Conservation (phyloP, 2,329 filamentous ascomycete species). For the Aspergillus fumigatiaffinis region DNA sequence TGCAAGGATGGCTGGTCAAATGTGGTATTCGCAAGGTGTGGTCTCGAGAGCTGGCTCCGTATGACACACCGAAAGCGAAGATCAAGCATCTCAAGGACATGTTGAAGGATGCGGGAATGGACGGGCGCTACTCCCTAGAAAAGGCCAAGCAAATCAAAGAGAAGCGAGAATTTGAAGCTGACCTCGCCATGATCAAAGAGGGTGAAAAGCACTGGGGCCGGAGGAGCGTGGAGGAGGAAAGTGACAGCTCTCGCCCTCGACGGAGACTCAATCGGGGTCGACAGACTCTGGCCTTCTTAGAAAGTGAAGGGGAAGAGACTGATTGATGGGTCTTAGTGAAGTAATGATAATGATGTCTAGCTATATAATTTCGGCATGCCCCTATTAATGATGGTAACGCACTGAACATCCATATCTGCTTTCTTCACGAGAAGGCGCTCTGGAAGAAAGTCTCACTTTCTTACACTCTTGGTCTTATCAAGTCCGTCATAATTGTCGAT, state of each 20-base stretch:
- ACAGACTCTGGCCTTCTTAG: slow-evolving; percentile 56
- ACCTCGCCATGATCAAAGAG: slow-evolving; percentile 79
- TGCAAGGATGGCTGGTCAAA: slow-evolving; percentile 82
- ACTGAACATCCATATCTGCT: too few relatives aligned
- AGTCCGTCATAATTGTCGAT: too few relatives aligned
- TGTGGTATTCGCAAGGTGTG: slow-evolving; percentile 92
- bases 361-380: not conserved
- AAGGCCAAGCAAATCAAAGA: slow-evolving; percentile 87
- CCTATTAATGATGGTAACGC: too few relatives aligned
- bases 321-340: slow-evolving; percentile 28
- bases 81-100: slow-evolving; percentile 75
- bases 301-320: slow-evolving; percentile 63
- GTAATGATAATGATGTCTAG: not conserved
- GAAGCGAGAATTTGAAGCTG: slow-evolving; percentile 73
- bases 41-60: slow-evolving; percentile 76
- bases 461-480: too few relatives aligned
- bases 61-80: slow-evolving; percentile 70
- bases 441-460: too few relatives aligned
- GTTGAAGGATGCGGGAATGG: slow-evolving; percentile 81
- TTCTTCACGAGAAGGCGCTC: too few relatives aligned
- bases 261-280: slow-evolving; percentile 42
- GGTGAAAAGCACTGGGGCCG: slow-evolving; percentile 76
- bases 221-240: slow-evolving; percentile 40
- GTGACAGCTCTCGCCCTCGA: slow-evolving; percentile 34
- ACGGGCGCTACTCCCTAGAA: slow-evolving; percentile 78